These are phyloP conservation scores for Pyrrhoderma lamaoense DNA, from an alignment of 1,284 basidiomycete species.

Conservation along the genomic window DNA sequence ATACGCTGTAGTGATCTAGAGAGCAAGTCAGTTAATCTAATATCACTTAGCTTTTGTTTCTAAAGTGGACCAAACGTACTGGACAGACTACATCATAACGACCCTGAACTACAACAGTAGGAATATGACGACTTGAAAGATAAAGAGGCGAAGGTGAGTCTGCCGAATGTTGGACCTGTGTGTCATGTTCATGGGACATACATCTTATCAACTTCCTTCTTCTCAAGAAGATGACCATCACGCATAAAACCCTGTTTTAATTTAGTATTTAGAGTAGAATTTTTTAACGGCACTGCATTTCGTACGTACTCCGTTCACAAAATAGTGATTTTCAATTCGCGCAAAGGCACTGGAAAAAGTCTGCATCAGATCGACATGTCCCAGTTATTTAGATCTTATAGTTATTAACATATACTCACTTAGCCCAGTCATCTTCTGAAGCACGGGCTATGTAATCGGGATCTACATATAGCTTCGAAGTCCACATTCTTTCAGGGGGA, in stretches of 20 bases:
- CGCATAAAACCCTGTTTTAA: conserved; percentile 71
- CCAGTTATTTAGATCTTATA: not conserved
- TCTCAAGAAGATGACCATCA: conserved; percentile 81
- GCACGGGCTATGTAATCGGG: conserved; percentile 64
- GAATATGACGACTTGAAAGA: conserved; percentile 67
- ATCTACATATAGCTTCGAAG: conserved; percentile 68
- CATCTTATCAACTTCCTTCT: conserved; percentile 88
- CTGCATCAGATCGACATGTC: not conserved
- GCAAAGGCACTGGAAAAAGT: conserved; percentile 64
- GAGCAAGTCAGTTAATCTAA: not conserved
- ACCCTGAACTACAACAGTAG: conserved; percentile 81
- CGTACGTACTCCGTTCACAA: conserved; percentile 62
- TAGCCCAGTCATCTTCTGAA: conserved; percentile 67
- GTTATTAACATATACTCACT: conserved; percentile 36
- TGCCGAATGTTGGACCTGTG: conserved; percentile 6
- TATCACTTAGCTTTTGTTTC: not conserved
- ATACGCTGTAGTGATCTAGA: conserved; percentile 70
- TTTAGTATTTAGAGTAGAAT: not conserved
- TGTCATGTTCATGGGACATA: conserved; percentile 27
- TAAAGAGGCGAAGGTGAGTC: conserved; percentile 21
- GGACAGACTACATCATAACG: conserved; percentile 78
- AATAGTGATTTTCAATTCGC: conserved; percentile 90
- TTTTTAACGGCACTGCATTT: not conserved
- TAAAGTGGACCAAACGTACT: conserved; percentile 31
- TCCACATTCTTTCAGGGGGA: conserved; percentile 56